phyloP scores from a whole-genome alignment of 2,329 filamentous ascomycete genomes.

The Trichoderma endophyticum region DNA sequence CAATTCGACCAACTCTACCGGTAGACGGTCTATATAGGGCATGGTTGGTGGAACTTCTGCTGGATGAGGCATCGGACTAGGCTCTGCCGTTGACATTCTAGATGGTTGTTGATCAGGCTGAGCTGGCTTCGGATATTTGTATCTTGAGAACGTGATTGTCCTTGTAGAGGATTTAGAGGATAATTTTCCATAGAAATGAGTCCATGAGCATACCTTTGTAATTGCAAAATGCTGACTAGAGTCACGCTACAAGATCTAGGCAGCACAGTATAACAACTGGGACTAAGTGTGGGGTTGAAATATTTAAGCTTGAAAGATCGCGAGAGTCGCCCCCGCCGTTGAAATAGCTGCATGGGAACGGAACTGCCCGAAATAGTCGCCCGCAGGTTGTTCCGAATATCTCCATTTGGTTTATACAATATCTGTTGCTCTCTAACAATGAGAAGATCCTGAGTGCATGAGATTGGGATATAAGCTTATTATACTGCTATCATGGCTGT shows the following conservation, averaged over 20 bases:
- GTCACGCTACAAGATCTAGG: rapidly evolving
- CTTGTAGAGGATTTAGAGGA: background rate
- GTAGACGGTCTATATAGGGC: background rate
- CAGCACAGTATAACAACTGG: background rate
- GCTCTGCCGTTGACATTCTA: background rate
- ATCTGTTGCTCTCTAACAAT: background rate
- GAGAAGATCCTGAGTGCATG: background rate
- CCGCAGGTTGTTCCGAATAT: background rate
- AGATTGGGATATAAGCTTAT: background rate
- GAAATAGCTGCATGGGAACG: background rate
- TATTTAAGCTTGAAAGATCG: background rate
- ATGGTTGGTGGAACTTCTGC: background rate
- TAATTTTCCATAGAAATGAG: background rate
- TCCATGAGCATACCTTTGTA: background rate
- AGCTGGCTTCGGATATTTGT: background rate
- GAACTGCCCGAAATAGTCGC: background rate
- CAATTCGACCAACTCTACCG: background rate
- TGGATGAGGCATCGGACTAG: background rate
- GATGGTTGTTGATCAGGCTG: background rate
- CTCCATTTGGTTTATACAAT: background rate
- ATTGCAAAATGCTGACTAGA: background rate
- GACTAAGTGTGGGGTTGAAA: background rate
- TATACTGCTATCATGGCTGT: background rate
- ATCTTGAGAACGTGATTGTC: background rate
- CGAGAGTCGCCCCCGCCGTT: background rate